These are phyloP conservation scores for Pelargonium myrrhifolium DNA, from an alignment of 441 rosid genomes.

Conservation along the genomic window DNA sequence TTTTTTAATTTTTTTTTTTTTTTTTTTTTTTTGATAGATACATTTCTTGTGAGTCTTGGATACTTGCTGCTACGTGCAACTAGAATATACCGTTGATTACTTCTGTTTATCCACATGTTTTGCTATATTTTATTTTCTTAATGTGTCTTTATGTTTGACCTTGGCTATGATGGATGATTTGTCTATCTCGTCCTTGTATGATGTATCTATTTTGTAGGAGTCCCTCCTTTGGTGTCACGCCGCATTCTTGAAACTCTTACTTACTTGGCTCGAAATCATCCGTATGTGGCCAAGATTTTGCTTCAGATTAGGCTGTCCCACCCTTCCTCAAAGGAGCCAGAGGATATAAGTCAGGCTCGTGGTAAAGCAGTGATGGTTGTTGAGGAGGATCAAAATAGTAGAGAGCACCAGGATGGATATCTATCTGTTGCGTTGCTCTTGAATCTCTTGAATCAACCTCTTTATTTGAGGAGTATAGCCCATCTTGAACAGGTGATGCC, in stretches of 20 bases:
- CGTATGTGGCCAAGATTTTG: slow-evolving; percentile 66
- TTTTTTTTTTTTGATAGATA: background rate
- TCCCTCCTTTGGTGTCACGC: slow-evolving; percentile 90
- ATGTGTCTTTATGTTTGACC: background rate
- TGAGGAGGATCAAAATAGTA: slow-evolving; percentile 38
- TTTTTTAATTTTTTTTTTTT: no score
- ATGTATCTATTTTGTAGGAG: slow-evolving; percentile 41
- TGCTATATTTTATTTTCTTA: background rate
- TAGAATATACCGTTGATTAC: background rate
- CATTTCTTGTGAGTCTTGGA: background rate
- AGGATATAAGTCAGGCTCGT: slow-evolving; percentile 40
- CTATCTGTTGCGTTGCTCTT: slow-evolving; percentile 68
- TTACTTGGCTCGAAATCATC: slow-evolving; percentile 84
- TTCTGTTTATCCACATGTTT: background rate
- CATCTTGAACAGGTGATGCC: slow-evolving; percentile 89
- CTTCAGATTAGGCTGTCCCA: slow-evolving; percentile 64
- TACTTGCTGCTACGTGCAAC: background rate
- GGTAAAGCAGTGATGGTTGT: slow-evolving; percentile 66
- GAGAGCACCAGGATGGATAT: slow-evolving; percentile 37
- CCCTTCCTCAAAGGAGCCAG: slow-evolving; percentile 33
- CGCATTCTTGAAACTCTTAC: slow-evolving; percentile 89
- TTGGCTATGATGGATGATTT: background rate
- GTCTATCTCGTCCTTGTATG: background rate
- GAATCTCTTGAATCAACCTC: slow-evolving; percentile 89
- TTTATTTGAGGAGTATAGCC: slow-evolving; percentile 86